Percentiles rank a stretch among this genome's conserved stretches.
Conservation (phyloP, 1,284 basidiomycete species). For the Cryptococcus wingfieldii region DNA sequence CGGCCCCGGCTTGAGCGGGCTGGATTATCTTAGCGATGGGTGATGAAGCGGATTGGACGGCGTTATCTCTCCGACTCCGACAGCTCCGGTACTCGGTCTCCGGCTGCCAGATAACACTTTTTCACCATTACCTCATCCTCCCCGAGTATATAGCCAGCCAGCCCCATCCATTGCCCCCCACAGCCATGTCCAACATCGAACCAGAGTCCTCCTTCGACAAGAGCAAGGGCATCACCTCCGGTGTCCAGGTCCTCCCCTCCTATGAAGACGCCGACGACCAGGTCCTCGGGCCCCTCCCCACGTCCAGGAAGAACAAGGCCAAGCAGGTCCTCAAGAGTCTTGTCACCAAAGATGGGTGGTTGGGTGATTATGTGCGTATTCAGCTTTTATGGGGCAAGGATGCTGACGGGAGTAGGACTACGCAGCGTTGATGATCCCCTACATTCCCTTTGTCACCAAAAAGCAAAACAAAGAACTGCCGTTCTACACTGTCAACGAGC, state of each 20-base stretch:
- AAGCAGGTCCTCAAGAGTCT: conserved; percentile 13
- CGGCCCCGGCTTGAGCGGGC: no score
- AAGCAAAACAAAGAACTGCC: conserved; percentile 26
- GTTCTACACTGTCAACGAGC: conserved; percentile 30
- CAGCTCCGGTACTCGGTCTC: no score
- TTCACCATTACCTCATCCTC: not conserved
- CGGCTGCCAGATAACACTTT: no score
- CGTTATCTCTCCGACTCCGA: no score
- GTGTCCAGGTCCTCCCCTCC: conserved; percentile 2
- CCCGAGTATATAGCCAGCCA: not conserved
- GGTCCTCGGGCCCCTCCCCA: conserved; percentile 6
- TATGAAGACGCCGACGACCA: conserved; percentile 3
- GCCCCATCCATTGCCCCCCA: not conserved
- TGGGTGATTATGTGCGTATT: conserved; percentile 29
- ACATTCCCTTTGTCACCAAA: conserved; percentile 27
- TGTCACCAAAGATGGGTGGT: conserved; percentile 25
- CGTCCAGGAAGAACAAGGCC: conserved; percentile 7
- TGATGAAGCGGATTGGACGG: no score
- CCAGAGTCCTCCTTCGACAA: conserved; percentile 7
- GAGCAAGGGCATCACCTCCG: not conserved
- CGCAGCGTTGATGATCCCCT: conserved; percentile 28
- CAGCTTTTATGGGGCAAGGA: not conserved
- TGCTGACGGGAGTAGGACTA: conserved; percentile 20
- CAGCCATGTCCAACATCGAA: conserved; percentile 7
- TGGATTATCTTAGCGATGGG: no score